These are phyloP conservation scores for Globisporangium abappressorium DNA, from an alignment of 352 stramenopile genomes.

Conservation along the genomic window DNA sequence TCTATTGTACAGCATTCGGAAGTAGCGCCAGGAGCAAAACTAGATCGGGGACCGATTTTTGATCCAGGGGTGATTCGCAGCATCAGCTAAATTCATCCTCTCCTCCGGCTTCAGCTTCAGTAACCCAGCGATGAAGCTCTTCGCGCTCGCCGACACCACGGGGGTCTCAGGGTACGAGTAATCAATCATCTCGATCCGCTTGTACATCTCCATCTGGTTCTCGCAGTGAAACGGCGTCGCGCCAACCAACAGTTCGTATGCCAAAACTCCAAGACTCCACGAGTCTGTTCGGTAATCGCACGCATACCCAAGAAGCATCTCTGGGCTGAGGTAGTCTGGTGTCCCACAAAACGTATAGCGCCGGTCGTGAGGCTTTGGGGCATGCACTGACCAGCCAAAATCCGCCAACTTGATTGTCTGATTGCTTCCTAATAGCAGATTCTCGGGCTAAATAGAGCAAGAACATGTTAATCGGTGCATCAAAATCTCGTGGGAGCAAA, in stretches of 20 bases:
- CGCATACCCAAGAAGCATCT: constrained; percentile 65
- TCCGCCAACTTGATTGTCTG: constrained; percentile 84
- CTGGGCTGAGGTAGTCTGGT: constrained; percentile 81
- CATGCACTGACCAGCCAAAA: constrained; percentile 86
- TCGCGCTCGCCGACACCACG: constrained; percentile 49
- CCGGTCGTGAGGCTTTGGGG: constrained; percentile 48
- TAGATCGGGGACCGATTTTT: constrained; percentile 33
- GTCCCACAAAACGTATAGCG: constrained; percentile 83
- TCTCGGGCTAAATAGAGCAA: constrained; percentile 59
- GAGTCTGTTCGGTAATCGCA: constrained; percentile 72
- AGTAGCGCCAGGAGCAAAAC: not conserved
- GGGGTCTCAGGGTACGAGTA: constrained; percentile 55
- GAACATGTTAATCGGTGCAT: not conserved
- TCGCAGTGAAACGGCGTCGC: constrained; percentile 76
- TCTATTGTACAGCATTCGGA: constrained; percentile 24
- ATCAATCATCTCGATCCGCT: constrained; percentile 57
- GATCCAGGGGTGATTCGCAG: constrained; percentile 61
- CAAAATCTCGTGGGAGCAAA: not conserved
- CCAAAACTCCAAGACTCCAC: constrained; percentile 83
- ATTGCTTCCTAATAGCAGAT: constrained; percentile 73
- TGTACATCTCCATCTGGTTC: constrained; percentile 84
- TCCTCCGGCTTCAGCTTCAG: constrained; percentile 51
- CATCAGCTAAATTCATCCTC: constrained; percentile 60
- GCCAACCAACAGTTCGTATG: constrained; percentile 79
- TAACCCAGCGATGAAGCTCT: constrained; percentile 59